Conservation (phyloP, 257 asterid genomes). For the Verbena officinalis region DNA sequence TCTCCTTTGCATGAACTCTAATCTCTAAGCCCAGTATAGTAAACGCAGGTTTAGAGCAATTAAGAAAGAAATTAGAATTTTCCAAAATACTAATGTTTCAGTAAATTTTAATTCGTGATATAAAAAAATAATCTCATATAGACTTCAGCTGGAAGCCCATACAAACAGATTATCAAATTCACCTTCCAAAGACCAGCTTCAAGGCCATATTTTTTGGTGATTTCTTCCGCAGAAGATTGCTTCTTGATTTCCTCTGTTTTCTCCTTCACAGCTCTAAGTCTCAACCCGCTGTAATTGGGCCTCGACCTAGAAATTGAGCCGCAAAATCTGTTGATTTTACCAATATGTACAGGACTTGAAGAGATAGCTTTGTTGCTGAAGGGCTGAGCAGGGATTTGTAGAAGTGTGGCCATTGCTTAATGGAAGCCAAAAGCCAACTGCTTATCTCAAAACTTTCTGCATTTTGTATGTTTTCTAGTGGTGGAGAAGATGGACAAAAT, state of each 20-base stretch:
- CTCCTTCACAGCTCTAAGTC: slow-evolving; percentile 75
- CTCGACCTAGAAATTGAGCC: slow-evolving; percentile 28
- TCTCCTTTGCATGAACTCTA: too few species aligned
- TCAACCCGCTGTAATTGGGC: slow-evolving; percentile 43
- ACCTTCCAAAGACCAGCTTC: slow-evolving; percentile 99
- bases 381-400: slow-evolving; percentile 46
- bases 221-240: slow-evolving; percentile 72
- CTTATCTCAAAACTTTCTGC: slow-evolving; percentile 27
- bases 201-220: slow-evolving; percentile 83
- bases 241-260: slow-evolving; percentile 65
- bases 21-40: too few species aligned
- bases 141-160: too few species aligned
- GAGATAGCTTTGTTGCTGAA: slow-evolving; percentile 30
- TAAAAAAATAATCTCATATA: not conserved
- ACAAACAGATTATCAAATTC: not conserved
- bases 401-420: slow-evolving; percentile 55
- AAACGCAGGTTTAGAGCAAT: too few species aligned
- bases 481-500: slow-evolving; percentile 13
- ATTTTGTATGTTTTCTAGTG: slow-evolving; percentile 28
- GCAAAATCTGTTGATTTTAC: slow-evolving; percentile 25
- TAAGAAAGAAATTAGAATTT: too few species aligned
- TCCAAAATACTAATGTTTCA: too few species aligned
- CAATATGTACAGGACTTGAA: slow-evolving; percentile 14
- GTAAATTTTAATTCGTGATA: too few species aligned
- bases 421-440: not conserved